Evolutionary conservation across 257 asterid species (phyloP).

Genomic region (Handroanthus guayacan): DNA sequence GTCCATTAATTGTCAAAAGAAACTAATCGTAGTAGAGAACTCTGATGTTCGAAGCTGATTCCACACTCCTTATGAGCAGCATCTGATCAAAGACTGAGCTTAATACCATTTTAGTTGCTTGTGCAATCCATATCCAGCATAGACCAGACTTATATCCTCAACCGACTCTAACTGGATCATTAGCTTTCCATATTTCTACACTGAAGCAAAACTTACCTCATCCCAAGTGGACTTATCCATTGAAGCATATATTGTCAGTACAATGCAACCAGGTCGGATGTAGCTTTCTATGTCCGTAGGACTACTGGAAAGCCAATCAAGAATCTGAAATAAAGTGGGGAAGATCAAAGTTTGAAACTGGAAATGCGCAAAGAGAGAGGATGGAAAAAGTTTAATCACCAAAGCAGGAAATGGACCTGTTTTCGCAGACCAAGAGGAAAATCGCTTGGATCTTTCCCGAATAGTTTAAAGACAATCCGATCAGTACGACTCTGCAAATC

Average conservation of each 20-base stretch:
- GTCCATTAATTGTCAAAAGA: not conserved
- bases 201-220: conserved; percentile 55
- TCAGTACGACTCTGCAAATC: conserved; percentile 78
- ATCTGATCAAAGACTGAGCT: not conserved
- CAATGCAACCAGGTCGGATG: conserved; percentile 92
- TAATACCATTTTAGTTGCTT: not conserved
- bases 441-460: conserved; percentile 85
- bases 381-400: conserved; percentile 16
- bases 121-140: conserved; percentile 16
- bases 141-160: conserved; percentile 10
- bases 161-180: not conserved
- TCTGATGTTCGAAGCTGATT: not conserved
- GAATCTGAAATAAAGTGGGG: conserved; percentile 68
- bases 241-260: conserved; percentile 76
- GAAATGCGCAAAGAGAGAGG: conserved; percentile 31
- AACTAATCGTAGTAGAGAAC: not conserved
- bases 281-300: conserved; percentile 96
- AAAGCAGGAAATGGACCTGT: conserved; percentile 62
- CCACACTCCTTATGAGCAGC: conserved; percentile 10
- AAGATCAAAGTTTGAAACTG: conserved; percentile 21
- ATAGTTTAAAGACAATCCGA: conserved; percentile 85
- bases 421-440: conserved; percentile 71
- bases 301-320: conserved; percentile 90
- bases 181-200: conserved; percentile 7
- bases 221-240: conserved; percentile 87